These are phyloP conservation scores for Phytopythium vexans DNA, from an alignment of 352 stramenopile genomes.

Conservation along the genomic window DNA sequence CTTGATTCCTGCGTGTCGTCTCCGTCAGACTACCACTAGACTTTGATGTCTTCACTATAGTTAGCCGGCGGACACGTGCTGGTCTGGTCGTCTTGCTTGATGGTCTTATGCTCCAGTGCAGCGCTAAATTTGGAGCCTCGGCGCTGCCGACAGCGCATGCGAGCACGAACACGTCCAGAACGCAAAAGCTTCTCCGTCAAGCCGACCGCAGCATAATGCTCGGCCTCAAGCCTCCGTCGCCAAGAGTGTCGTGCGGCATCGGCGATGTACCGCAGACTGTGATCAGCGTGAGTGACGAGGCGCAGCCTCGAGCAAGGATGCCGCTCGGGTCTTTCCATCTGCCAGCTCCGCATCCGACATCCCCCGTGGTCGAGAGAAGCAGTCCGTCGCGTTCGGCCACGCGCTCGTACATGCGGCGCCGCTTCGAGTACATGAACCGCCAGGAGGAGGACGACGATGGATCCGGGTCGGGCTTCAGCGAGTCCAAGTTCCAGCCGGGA, in stretches of 20 bases:
- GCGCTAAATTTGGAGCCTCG: no score
- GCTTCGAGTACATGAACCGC: conserved; percentile 7
- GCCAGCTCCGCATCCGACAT: not conserved
- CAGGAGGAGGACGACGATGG: conserved; percentile 1
- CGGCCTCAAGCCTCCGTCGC: not conserved
- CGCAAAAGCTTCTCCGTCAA: no score
- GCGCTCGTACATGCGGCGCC: conserved; percentile 6
- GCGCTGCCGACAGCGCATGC: no score
- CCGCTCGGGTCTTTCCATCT: not conserved
- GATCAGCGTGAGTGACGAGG: not conserved
- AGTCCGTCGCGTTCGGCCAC: not conserved
- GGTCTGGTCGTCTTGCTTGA: no score
- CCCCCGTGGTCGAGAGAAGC: not conserved
- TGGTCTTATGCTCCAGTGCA: no score
- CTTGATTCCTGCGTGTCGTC: no score
- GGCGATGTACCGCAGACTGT: conserved; percentile 4
- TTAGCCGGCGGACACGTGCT: no score
- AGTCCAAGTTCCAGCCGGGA: conserved; percentile 9
- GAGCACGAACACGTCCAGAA: no score
- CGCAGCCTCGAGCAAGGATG: not conserved
- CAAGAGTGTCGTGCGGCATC: conserved; percentile 2
- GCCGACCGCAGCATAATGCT: not conserved
- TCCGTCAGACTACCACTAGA: no score
- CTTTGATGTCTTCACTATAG: no score
- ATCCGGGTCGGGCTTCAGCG: not conserved